phyloP scores from a whole-genome alignment of 75 land plant species.

The Selaginella tamariscina region DNA sequence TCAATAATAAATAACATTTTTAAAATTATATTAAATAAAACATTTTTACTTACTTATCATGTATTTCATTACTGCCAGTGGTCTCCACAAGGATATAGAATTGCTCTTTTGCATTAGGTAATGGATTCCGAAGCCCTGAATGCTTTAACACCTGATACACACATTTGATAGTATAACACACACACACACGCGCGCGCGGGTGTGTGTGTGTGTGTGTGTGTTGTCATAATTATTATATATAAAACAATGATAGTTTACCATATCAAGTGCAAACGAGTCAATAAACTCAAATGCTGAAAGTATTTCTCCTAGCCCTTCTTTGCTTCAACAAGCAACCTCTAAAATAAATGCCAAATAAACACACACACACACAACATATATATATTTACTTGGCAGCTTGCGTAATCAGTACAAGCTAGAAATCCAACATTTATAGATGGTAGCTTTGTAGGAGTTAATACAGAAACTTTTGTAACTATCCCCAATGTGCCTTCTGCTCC shows the following conservation, averaged over 20 bases:
- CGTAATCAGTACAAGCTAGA: constrained; percentile 68
- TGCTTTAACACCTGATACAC: constrained; percentile 53
- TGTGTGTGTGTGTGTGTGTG: too few species aligned
- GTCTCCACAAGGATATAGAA: constrained; percentile 93
- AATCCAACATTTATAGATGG: constrained; percentile 78
- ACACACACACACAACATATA: constrained; percentile 15
- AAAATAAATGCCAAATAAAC: constrained; percentile 3
- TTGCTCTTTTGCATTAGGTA: constrained; percentile 52
- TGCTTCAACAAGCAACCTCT: constrained; percentile 69
- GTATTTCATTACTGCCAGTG: constrained; percentile 75
- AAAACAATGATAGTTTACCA: constrained; percentile 35
- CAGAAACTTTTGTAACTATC: constrained; percentile 80
- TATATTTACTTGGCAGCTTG: constrained; percentile 39
- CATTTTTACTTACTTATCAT: constrained; percentile 50
- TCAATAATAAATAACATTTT: too few species aligned
- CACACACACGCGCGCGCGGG: too few species aligned
- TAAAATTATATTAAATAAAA: not conserved
- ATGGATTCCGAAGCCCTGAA: constrained; percentile 64
- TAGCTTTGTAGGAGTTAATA: constrained; percentile 65
- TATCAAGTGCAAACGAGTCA: constrained; percentile 53
- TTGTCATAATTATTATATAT: not conserved
- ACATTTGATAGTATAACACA: too few species aligned
- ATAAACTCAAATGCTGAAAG: constrained; percentile 95
- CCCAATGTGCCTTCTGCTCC: constrained; percentile 95
- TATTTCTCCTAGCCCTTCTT: constrained; percentile 71